Percentiles rank a stretch among this genome's conserved stretches.
Conservation (phyloP, 2,329 filamentous ascomycete species). For the Penicillium polonicum region DNA sequence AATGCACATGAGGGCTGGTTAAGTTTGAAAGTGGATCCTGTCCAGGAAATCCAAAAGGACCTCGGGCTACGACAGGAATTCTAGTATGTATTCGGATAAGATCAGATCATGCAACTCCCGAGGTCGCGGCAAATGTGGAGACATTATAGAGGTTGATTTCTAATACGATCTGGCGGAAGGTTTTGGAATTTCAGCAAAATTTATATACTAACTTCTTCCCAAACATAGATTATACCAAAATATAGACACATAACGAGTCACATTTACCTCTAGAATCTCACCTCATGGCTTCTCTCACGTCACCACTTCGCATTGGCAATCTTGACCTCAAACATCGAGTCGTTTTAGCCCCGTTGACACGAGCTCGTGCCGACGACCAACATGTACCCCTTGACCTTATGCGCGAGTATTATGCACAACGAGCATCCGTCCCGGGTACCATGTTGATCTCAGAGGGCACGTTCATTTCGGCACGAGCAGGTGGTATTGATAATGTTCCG, state of each 20-base stretch:
- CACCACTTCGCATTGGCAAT: not conserved
- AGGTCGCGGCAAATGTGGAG: not conserved
- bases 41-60: not conserved
- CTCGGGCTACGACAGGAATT: not conserved
- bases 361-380: conserved; percentile 50
- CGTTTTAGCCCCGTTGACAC: conserved; percentile 57
- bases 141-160: not conserved
- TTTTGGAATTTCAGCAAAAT: not conserved
- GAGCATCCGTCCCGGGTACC: conserved; percentile 53
- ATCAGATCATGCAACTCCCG: not conserved
- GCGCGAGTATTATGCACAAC: conserved; percentile 54
- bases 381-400: conserved; percentile 47
- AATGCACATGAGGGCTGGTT: too few species aligned
- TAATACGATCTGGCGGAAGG: not conserved
- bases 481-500: conserved; percentile 53
- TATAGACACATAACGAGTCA: not conserved
- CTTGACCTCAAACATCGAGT: conserved; percentile 46
- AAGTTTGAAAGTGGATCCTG: not conserved
- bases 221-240: not conserved
- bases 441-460: conserved; percentile 60
- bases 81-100: not conserved
- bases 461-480: conserved; percentile 48
- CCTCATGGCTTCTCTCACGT: not conserved
- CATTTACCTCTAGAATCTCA: not conserved
- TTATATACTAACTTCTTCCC: not conserved